Conservation (phyloP, 2,329 filamentous ascomycete species). For the Fusarium nematophilum region DNA sequence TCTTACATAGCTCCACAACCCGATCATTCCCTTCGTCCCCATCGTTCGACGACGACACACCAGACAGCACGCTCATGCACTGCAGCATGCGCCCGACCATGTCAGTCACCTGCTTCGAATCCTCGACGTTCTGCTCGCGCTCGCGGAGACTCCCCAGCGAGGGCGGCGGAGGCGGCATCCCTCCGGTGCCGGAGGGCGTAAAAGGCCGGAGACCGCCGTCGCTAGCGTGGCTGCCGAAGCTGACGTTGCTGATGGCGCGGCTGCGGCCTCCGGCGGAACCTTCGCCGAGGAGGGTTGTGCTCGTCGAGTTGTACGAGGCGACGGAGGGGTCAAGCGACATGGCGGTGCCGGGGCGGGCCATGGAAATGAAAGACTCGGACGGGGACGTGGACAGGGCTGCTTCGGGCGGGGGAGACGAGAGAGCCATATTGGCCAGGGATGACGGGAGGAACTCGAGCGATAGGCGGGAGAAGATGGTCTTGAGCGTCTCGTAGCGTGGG, state of each 20-base stretch:
- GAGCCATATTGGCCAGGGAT: constrained; percentile 61
- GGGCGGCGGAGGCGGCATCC: constrained; percentile 34
- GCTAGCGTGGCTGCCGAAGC: constrained; percentile 66
- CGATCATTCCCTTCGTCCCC: constrained; percentile 80
- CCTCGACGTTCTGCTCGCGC: constrained; percentile 71
- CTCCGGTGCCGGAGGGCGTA: constrained; percentile 54
- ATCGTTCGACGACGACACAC: constrained; percentile 59
- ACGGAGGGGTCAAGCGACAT: constrained; percentile 78
- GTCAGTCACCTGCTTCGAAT: constrained; percentile 86
- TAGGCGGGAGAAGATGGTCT: constrained; percentile 88
- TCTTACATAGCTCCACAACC: constrained; percentile 84
- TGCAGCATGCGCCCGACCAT: constrained; percentile 96
- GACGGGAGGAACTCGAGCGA: constrained; percentile 81
- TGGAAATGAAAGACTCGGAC: constrained; percentile 58
- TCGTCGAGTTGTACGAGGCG: constrained; percentile 83
- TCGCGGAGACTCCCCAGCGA: constrained; percentile 60
- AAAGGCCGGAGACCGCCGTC: constrained; percentile 62
- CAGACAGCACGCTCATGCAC: constrained; percentile 90
- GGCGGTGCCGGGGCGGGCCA: constrained; percentile 75
- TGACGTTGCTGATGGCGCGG: constrained; percentile 88
- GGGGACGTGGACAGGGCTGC: constrained; percentile 64
- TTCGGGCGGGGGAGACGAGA: constrained; percentile 65
- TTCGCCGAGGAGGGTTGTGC: constrained; percentile 81
- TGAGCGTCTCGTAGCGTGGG: constrained; percentile 87
- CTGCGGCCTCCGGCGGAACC: constrained; percentile 71